phyloP scores from a whole-genome alignment of 2,329 filamentous ascomycete genomes.

The Colletotrichum sp. region DNA sequence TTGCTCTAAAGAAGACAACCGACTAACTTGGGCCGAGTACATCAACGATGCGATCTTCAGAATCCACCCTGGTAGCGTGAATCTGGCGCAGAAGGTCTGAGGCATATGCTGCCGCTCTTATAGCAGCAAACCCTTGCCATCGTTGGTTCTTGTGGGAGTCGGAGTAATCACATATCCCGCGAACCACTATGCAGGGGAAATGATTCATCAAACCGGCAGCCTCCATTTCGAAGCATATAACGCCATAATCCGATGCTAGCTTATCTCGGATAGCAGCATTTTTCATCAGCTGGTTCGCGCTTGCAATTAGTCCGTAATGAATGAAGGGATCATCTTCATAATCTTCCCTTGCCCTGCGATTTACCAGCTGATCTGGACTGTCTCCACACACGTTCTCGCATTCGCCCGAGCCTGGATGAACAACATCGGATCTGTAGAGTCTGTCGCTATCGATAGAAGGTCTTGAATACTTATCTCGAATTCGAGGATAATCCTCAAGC shows the following conservation, averaged over 20 bases:
- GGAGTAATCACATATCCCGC: too few relatives aligned
- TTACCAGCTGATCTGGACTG: background rate
- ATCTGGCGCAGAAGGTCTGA: too few relatives aligned
- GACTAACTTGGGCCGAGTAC: too few relatives aligned
- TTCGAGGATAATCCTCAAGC: background rate
- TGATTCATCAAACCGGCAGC: too few relatives aligned
- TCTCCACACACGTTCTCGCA: background rate
- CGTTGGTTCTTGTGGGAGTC: too few relatives aligned
- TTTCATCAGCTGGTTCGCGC: conserved; percentile 23
- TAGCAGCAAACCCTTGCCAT: too few relatives aligned
- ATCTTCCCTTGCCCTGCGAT: background rate
- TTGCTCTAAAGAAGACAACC: too few relatives aligned
- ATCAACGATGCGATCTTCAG: too few relatives aligned
- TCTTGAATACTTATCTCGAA: background rate
- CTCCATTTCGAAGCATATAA: conserved; percentile 38
- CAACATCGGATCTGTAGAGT: too few relatives aligned
- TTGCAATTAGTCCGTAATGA: conserved; percentile 22
- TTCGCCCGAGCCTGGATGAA: background rate
- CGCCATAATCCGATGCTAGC: background rate
- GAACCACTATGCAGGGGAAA: too few relatives aligned
- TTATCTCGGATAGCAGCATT: conserved; percentile 17
- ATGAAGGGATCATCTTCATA: background rate
- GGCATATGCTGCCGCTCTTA: too few relatives aligned
- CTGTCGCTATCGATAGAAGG: background rate
- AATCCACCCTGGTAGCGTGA: too few relatives aligned